Evolutionary conservation across 441 rosid genomes (phyloP), one percentile per base, ranked within the genome.

Genomic region (Syzygium syzygioides): DNA sequence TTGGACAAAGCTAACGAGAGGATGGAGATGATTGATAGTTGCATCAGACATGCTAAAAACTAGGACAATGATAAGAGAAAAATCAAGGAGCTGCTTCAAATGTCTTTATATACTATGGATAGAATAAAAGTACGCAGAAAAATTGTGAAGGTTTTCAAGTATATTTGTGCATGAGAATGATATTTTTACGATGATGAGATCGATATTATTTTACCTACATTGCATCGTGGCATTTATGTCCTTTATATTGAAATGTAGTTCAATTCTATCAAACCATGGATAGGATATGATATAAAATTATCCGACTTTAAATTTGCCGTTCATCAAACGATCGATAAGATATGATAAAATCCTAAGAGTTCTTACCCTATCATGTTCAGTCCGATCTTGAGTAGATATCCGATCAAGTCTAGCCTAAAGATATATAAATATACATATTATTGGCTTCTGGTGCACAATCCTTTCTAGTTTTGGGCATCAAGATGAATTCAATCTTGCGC

Each of bases 151-250:
- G 28, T 56, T 56, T 56, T 56, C 4, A 23, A 56, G 28, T 23
- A 56, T 23, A 7, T 28, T 23, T 56, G 60, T 23, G 60, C 25
- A 56, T 56, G 60, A 56, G 25, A 56, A 56, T 23, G 28, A 23
- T 10, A 56, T 25, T 23, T 56, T 56, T 1, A 25, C 9, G 60
- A 4, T 4, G 28, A 56, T 0, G 23, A 9, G 60, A 23, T 56
- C 2, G 60, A 23, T 23, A 1, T 56, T 56, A 23, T 20, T 56
- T 56, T 26, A 56, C 9, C 13, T 11, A 52, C 17, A 52, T 52
- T 23, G 25, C 26, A 4, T 56, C 4, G 0, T 6, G 5, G 12
- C 12, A 57, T 1, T 4, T 0, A 2, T 9, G 60, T 57, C 5
- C 23, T 57, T 25, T 23, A 57, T 9, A 23, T 52, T 59, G 15